Base-by-base conservation (phyloP, 306 rosid genomes). In the Inga laurina region DNA sequence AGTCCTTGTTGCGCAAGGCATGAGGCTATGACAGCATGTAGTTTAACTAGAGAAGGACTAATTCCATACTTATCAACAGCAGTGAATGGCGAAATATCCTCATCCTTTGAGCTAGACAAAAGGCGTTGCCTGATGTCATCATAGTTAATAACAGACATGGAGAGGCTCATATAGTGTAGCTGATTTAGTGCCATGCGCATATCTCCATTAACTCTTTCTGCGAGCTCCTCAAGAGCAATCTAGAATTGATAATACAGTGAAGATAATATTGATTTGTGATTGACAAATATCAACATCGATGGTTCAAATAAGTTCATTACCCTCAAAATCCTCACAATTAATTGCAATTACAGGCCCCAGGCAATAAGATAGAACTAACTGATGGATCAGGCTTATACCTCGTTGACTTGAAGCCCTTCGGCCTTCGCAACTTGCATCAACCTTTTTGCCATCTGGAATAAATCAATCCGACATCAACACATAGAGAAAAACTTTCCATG, bases 111-210 rank as follows among this genome's bases (percentile, higher is more conserved):
- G 82, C 93, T 90, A 78, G 84, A 82, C 77, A 86, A 90, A 72
- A 93, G 83, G 59, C 98, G 97, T 75, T 85, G 93, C 88, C 93
- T 91, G 21, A 96, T 83, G 82, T 96, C 97, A 52, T 96, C 99
- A 35, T 91, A 96, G 78, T 91, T 89, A 71, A 96, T 90, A 79
- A 90, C 90, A 9, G 97, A 90, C 95, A 89, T 91, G 61, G 99
- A 92, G 84, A 94, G 90, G 90, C 99, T 90, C 97, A 96, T 92
- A 82, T 92, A 96, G 16, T 96, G 99, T 82, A 96, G 85, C 86
- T 92, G 98, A 82, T 96, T 96, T 82, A 94, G 75, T 56, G 99
- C 98, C 99, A 94, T 96, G 16, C 98, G 94, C 94, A 96, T 90
- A 86, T 94, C 99, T 79, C 99, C 99, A 77, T 92, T 87, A 75